phyloP scores from a whole-genome alignment of 805 yeast genomes.

The Scheffersomyces amazonensis region DNA sequence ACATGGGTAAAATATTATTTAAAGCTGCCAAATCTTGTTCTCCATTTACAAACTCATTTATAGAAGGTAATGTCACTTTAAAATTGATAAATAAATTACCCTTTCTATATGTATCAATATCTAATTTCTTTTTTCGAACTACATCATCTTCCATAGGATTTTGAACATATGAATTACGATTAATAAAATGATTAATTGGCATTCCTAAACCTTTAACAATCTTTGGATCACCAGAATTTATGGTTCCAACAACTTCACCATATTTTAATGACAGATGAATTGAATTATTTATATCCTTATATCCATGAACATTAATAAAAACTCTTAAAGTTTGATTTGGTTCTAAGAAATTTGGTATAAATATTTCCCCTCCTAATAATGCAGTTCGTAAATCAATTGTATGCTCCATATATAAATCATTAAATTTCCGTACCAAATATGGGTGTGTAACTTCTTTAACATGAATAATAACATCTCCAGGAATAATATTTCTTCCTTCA shows the following conservation, averaged over 20 bases:
- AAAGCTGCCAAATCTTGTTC: conserved; percentile 4
- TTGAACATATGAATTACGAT: conserved; percentile 25
- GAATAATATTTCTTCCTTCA: conserved; percentile 54
- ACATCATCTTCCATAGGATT: conserved; percentile 12
- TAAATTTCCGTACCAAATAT: conserved; percentile 38
- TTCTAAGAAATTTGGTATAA: conserved; percentile 28
- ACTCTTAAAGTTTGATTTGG: conserved; percentile 27
- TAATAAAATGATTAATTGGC: conserved; percentile 45
- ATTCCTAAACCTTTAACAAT: conserved; percentile 54
- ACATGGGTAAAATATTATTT: conserved; percentile 4
- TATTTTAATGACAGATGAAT: conserved; percentile 17
- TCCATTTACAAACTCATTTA: conserved; percentile 18
- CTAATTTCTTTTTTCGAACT: conserved; percentile 14
- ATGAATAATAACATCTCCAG: conserved; percentile 67
- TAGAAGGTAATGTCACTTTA: conserved; percentile 31
- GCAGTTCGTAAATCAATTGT: conserved; percentile 54
- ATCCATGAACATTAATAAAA: conserved; percentile 35
- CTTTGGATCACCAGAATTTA: conserved; percentile 48
- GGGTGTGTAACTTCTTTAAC: conserved; percentile 41
- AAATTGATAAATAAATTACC: conserved; percentile 41
- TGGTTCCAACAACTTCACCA: conserved; percentile 52
- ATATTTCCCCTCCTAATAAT: conserved; percentile 53
- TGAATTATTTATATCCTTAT: conserved; percentile 9
- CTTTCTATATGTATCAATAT: conserved; percentile 17
- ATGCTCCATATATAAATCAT: conserved; percentile 43